Conservation (phyloP, 805 yeast species). For the Lachancea sp. region DNA sequence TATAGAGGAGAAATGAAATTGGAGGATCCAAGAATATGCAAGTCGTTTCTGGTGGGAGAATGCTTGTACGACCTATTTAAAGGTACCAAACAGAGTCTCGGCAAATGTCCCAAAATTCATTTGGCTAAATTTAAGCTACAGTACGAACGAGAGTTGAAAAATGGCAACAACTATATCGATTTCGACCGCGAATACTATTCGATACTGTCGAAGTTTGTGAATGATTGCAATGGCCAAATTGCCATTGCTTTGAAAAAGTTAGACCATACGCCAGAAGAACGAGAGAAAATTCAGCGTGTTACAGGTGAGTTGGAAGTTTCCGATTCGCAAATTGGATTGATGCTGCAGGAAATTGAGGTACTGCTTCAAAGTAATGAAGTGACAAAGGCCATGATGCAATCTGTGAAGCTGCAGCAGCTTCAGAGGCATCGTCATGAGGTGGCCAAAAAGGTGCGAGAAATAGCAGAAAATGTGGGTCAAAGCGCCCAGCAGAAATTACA, state of each 20-base stretch:
- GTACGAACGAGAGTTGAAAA: slow-evolving; percentile 46
- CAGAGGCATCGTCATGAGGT: slow-evolving; percentile 45
- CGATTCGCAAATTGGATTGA: slow-evolving; percentile 58
- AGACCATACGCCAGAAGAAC: slow-evolving; percentile 66
- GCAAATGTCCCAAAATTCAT: slow-evolving; percentile 73
- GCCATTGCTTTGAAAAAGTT: slow-evolving; percentile 55
- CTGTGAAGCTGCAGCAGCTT: slow-evolving; percentile 40
- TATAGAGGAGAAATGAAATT: slow-evolving; percentile 29
- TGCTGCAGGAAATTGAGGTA: slow-evolving; percentile 57
- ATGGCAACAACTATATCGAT: slow-evolving; percentile 40
- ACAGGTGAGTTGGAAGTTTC: slow-evolving; percentile 53
- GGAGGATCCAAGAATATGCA: slow-evolving; percentile 61
- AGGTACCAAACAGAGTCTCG: slow-evolving; percentile 78
- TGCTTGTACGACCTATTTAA: slow-evolving; percentile 81
- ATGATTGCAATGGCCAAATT: slow-evolving; percentile 62
- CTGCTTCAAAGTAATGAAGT: slow-evolving; percentile 46
- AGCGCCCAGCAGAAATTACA: slow-evolving; percentile 86
- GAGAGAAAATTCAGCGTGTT: slow-evolving; percentile 47
- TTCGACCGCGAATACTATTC: slow-evolving; percentile 42
- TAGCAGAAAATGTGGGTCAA: slow-evolving; percentile 71
- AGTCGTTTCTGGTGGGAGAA: slow-evolving; percentile 72
- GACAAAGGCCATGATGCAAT: slow-evolving; percentile 45
- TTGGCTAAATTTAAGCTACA: slow-evolving; percentile 65
- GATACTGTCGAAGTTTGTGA: slow-evolving; percentile 48
- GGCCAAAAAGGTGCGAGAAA: slow-evolving; percentile 49